Evolutionary conservation across 2,329 filamentous ascomycete species (phyloP), one percentile per base, ranked within the genome.

Genomic region (Waltergamsia citrina): DNA sequence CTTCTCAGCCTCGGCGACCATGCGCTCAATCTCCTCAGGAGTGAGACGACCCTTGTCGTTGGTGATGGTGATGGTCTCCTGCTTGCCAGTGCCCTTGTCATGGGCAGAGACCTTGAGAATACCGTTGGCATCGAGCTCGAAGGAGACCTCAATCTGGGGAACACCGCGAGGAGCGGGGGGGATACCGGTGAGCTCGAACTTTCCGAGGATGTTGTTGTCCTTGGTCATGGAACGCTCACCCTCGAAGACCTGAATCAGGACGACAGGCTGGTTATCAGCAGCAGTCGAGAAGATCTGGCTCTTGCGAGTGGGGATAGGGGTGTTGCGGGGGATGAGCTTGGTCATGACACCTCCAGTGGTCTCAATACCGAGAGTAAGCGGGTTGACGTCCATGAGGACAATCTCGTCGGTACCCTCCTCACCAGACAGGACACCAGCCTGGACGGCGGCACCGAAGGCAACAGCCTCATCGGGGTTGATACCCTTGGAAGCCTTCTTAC

Each of bases 391-490:
- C 85, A 95, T 92, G 51, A 94, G 85, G 56, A 95, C 85, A 43
- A 94, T 60, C 4, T 80, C 77, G n/a, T 65, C 70, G 43, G 85
- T 84, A 54, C 80, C 82, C 54, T 82, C 76, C 67, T 95, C 86
- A 47, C 87, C 87, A 49, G 87, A 83, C 42, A 98, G 74, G 55
- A 96, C 80, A 81, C 88, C 90, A 68, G 83, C 92, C 69, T 98
- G 92, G 49, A 96, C 87, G 49, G 92, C 90, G 44, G 92, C 92
- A 68, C 92, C 92, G 60, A 88, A 96, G 56, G 92, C 92, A 49
- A 96, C 92, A 68, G 92, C 92, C 74, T 96, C 92, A 57, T 98
- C 92, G 50, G 92, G 92, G 78, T 96, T 96, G 62, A 98, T 94
- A 67, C 87, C 86, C 85, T 96, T 96, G 76, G 83, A 88, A 51